Conservation (phyloP, 208 protist species). For the Phytomonas francai region DNA sequence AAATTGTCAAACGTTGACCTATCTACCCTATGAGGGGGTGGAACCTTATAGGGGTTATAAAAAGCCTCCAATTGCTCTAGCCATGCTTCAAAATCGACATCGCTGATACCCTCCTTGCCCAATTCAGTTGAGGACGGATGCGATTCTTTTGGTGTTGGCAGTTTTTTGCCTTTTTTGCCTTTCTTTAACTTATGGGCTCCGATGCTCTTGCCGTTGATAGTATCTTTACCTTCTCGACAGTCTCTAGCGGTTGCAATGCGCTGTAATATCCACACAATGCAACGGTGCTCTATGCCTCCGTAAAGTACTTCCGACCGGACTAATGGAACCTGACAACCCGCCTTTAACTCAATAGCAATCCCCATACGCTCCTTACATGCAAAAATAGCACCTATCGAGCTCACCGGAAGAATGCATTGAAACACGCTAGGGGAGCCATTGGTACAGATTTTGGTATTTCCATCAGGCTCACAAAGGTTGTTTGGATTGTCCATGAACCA, state of each 20-base stretch:
- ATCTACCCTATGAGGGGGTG: conserved; percentile 35
- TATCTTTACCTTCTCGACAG: background rate
- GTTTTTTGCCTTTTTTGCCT: background rate
- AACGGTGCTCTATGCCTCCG: conserved; percentile 36
- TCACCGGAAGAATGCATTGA: conserved; percentile 45
- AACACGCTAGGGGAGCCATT: conserved; percentile 13
- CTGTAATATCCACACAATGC: conserved; percentile 39
- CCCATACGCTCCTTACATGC: conserved; percentile 39
- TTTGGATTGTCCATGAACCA: conserved; percentile 50
- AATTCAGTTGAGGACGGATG: background rate
- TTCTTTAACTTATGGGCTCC: background rate
- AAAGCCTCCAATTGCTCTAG: conserved; percentile 22
- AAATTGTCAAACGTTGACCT: conserved; percentile 36
- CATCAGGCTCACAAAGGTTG: background rate
- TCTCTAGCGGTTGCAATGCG: background rate
- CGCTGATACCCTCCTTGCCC: background rate
- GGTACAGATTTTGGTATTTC: background rate
- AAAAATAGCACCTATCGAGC: conserved; percentile 36
- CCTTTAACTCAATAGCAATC: conserved; percentile 46
- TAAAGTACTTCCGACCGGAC: conserved; percentile 22
- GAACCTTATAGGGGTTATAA: conserved; percentile 26
- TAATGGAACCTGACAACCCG: conserved; percentile 37
- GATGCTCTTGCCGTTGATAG: background rate
- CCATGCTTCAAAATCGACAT: conserved; percentile 27
- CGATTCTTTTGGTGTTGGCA: background rate